Evolutionary conservation across 2,329 filamentous ascomycete genomes (phyloP).

Genomic region (Chaetothyriales sp.): DNA sequence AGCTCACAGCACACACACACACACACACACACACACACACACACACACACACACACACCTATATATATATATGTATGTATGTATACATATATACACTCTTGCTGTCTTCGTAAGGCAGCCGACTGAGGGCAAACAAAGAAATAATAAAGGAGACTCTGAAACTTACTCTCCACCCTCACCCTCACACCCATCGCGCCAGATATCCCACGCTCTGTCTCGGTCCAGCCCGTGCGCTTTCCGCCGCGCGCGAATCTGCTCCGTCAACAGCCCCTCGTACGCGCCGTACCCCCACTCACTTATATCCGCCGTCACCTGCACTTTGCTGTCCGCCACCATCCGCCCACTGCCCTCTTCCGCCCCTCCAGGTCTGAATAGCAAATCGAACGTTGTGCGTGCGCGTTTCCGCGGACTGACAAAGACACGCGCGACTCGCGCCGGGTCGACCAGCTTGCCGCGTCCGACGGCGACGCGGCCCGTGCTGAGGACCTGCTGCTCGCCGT

Average conservation of each 20-base stretch:
- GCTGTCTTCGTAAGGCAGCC: too few relatives aligned
- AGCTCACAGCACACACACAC: not conserved
- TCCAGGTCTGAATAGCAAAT: constrained; percentile 24
- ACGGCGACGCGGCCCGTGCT: constrained; percentile 35
- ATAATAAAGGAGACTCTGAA: constrained; percentile 21
- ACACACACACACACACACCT: too few relatives aligned
- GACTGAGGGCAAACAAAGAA: not conserved
- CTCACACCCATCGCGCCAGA: constrained; percentile 47
- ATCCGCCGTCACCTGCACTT: constrained; percentile 28
- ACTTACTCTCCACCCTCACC: constrained; percentile 30
- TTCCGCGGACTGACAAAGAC: constrained; percentile 39
- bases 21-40: not conserved
- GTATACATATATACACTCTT: constrained; percentile 1
- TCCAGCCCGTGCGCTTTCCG: constrained; percentile 38
- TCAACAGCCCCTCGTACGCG: constrained; percentile 45
- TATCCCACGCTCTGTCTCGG: constrained; percentile 38
- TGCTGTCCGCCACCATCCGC: not conserved
- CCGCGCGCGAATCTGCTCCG: constrained; percentile 35
- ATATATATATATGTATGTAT: not conserved
- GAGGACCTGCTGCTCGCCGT: constrained; percentile 33
- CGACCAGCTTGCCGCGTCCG: constrained; percentile 38
- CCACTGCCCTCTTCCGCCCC: constrained; percentile 23
- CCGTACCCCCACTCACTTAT: constrained; percentile 52
- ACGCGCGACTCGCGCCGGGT: constrained; percentile 34
- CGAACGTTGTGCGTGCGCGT: constrained; percentile 37